A percentile compares a stretch with the other conserved stretches of the same genome.
These are phyloP conservation scores for Colletotrichum liaoningense DNA, from an alignment of 2,329 filamentous ascomycete species.

Conservation along the genomic window DNA sequence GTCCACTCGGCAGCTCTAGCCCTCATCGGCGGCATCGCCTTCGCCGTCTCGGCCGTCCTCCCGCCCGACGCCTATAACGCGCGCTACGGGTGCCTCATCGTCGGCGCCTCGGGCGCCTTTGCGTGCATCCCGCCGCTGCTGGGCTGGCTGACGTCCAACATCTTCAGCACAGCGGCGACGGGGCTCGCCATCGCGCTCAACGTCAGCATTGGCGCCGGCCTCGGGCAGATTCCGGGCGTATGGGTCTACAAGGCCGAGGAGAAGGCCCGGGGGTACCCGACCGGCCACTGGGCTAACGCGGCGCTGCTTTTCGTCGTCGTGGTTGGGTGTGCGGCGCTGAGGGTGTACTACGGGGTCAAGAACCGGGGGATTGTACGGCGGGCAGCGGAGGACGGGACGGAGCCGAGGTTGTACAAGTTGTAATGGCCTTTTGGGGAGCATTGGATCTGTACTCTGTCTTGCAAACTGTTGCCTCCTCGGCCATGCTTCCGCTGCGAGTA, in stretches of 20 bases:
- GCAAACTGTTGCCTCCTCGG: neutral
- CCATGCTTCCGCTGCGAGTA: neutral
- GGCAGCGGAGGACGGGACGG: slow-evolving; percentile 44
- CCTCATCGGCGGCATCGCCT: slow-evolving; percentile 55
- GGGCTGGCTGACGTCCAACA: slow-evolving; percentile 77
- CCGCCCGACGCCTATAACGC: slow-evolving; percentile 62
- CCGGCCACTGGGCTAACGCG: slow-evolving; percentile 76
- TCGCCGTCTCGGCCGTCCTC: slow-evolving; percentile 46
- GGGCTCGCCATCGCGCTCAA: slow-evolving; percentile 79
- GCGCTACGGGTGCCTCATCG: slow-evolving; percentile 77
- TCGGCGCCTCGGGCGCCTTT: slow-evolving; percentile 75
- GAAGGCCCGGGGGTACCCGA: slow-evolving; percentile 71
- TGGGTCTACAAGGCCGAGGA: slow-evolving; percentile 80
- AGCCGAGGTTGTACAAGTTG: slow-evolving; percentile 54
- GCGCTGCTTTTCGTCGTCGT: slow-evolving; percentile 69
- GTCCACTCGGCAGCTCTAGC: slow-evolving; percentile 51
- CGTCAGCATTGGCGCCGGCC: slow-evolving; percentile 72
- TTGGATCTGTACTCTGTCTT: neutral
- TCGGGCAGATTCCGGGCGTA: slow-evolving; percentile 78
- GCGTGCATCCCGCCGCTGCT: slow-evolving; percentile 76
- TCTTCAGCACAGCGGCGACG: slow-evolving; percentile 72
- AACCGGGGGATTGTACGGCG: slow-evolving; percentile 51
- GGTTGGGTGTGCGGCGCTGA: slow-evolving; percentile 63
- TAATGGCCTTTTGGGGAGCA: slow-evolving; percentile 33
- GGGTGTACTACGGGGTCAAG: slow-evolving; percentile 65